Percentiles rank a stretch among this genome's conserved stretches.
Evolutionary conservation across 2,329 filamentous ascomycete species (phyloP).

Genomic region (Fusarium sp.): DNA sequence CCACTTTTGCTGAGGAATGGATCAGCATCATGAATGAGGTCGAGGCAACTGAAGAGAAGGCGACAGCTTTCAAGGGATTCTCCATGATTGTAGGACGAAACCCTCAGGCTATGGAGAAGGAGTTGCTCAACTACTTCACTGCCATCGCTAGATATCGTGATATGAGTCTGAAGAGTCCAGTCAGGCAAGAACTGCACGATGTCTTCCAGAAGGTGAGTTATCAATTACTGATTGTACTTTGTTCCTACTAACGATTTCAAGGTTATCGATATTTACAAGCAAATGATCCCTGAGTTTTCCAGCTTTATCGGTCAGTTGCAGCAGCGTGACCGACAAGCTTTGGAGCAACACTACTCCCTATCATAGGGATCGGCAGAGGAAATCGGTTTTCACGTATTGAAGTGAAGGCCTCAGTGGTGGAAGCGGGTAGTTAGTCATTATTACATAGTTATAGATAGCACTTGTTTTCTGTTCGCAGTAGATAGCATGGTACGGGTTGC

Average conservation of each 20-base stretch:
- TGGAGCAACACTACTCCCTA: slow-evolving; percentile 62
- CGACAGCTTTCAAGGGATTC: slow-evolving; percentile 91
- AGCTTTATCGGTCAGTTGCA: slow-evolving; percentile 65
- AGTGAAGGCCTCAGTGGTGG: slow-evolving; percentile 21
- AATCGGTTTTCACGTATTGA: not conserved
- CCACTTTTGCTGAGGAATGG: slow-evolving; percentile 84
- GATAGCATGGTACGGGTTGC: slow-evolving; percentile 43
- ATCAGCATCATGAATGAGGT: slow-evolving; percentile 84
- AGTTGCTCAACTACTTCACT: slow-evolving; percentile 82
- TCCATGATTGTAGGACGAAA: slow-evolving; percentile 85
- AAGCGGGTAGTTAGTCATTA: slow-evolving; percentile 25
- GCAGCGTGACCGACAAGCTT: slow-evolving; percentile 60
- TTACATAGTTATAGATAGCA: slow-evolving; percentile 49
- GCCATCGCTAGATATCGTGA: slow-evolving; percentile 83
- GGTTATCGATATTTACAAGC: slow-evolving; percentile 66
- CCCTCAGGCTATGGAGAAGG: slow-evolving; percentile 90
- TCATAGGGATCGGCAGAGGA: slow-evolving; percentile 30
- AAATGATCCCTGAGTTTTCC: slow-evolving; percentile 69
- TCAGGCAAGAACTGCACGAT: slow-evolving; percentile 73
- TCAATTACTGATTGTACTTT: not conserved
- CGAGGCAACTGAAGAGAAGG: slow-evolving; percentile 91
- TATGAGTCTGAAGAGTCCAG: slow-evolving; percentile 67
- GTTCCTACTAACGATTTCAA: slow-evolving; percentile 40
- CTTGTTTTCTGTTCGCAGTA: slow-evolving; percentile 43
- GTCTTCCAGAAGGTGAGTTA: slow-evolving; percentile 79